A percentile compares a stretch with the other conserved stretches of the same genome.
These are phyloP conservation scores for Aspergillus puulaauensis DNA, from an alignment of 2,329 filamentous ascomycete genomes.

Conservation along the genomic window DNA sequence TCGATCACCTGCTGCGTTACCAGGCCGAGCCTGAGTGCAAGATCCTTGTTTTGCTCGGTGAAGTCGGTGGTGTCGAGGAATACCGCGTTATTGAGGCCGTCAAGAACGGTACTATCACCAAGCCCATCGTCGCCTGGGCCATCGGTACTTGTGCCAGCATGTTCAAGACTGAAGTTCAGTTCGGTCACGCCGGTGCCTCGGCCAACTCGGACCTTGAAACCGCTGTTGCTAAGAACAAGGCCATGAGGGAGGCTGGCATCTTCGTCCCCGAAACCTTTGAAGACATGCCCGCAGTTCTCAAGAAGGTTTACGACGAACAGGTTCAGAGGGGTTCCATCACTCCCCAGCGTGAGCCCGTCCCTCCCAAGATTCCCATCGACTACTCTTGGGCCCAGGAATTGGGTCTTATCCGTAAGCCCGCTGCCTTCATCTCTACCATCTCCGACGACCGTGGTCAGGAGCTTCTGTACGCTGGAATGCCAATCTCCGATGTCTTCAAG, in stretches of 20 bases:
- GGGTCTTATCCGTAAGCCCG: constrained; percentile 98
- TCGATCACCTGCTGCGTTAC: constrained; percentile 96
- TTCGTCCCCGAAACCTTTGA: constrained; percentile 95
- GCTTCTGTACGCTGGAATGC: constrained; percentile 97
- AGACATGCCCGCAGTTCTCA: constrained; percentile 78
- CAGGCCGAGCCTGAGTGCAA: constrained; percentile 97
- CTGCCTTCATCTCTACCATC: constrained; percentile 99
- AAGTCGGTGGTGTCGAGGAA: constrained; percentile 99
- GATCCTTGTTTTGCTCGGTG: constrained; percentile 91
- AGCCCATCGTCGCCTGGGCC: constrained; percentile 98
- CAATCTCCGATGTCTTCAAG: constrained; percentile 98
- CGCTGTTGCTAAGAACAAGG: constrained; percentile 92
- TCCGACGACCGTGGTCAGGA: constrained; percentile 99
- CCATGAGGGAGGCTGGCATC: constrained; percentile 93
- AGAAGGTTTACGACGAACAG: constrained; percentile 81
- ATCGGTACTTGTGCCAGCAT: constrained; percentile 99
- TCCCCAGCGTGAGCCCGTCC: constrained; percentile 82
- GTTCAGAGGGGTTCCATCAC: constrained; percentile 81
- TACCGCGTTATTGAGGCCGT: constrained; percentile 99
- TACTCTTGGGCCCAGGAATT: constrained; percentile 99
- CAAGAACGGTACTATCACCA: constrained; percentile 90
- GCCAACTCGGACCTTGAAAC: constrained; percentile 99
- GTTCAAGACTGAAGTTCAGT: constrained; percentile 99
- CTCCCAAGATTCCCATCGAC: constrained; percentile 99
- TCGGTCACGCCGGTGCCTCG: constrained; percentile 96